Conservation (phyloP, 257 asterid species). For the Fraxinus pennsylvanica region DNA sequence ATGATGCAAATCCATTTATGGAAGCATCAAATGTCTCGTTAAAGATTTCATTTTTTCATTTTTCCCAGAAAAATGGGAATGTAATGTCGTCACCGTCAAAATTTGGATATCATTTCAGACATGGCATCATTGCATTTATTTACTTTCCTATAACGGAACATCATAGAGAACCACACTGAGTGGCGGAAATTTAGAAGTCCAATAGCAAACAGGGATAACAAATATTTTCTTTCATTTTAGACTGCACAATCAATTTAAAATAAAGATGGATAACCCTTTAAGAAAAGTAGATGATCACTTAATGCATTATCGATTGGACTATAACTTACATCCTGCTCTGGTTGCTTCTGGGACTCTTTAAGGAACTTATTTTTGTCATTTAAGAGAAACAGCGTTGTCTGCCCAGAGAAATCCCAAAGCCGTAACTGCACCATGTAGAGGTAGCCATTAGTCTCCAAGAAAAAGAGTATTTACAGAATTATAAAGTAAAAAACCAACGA, state of each 20-base stretch:
- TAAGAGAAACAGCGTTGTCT: conserved; percentile 62
- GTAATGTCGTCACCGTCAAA: conserved; percentile 5
- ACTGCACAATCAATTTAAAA: conserved; percentile 11
- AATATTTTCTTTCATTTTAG: conserved; percentile 9
- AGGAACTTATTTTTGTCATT: conserved; percentile 61
- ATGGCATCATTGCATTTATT: conserved; percentile 7
- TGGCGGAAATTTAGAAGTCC: conserved; percentile 17
- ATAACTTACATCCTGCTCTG: conserved; percentile 81
- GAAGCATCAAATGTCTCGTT: conserved; percentile 17
- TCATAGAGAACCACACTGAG: conserved; percentile 15
- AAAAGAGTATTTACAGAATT: conserved; percentile 11
- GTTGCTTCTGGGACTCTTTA: conserved; percentile 65
- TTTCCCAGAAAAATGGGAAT: background rate
- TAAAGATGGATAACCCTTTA: conserved; percentile 18
- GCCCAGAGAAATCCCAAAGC: conserved; percentile 96
- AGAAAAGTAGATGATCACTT: conserved; percentile 21
- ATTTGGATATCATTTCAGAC: conserved; percentile 18
- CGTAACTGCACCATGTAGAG: conserved; percentile 56
- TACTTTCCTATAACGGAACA: conserved; percentile 14
- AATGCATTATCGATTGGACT: conserved; percentile 16
- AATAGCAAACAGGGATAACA: background rate
- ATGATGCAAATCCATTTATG: conserved; percentile 5
- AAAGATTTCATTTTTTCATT: background rate
- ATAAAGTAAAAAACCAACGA: conserved; percentile 17
- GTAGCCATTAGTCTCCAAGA: conserved; percentile 32